Evolutionary conservation across 108 stramenopile species (phyloP), one percentile per base, ranked within the genome.

Genomic region (Cyclotella sp.): DNA sequence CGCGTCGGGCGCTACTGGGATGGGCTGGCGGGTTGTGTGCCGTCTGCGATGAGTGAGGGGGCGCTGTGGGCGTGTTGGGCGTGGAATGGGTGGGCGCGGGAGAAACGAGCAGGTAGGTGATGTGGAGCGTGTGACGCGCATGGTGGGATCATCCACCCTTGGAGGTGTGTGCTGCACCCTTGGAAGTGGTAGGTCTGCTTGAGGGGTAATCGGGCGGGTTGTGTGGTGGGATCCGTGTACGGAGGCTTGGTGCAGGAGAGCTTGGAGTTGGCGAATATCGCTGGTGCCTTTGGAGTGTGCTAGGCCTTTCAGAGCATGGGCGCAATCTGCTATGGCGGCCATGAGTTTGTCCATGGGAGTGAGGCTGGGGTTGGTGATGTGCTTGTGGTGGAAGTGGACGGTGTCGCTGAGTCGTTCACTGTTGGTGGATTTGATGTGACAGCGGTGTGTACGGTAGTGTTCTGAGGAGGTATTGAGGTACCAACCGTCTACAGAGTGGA

Each of bases 281-380:
- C 9, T 16, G 47, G 15, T 49, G 3, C 47, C 2, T 16, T n/a
- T 49, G 47, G 15, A n/a, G 3, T 16, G 47, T 49, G 18, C n/a
- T 7, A n/a, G 34, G 34, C 34, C 34, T 34, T 34, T 34, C 18
- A 49, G 47, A n/a, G 47, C n/a, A n/a, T 49, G 47, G 15, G 15
- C n/a, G 9, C 47, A 49, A n/a, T 49, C 47, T 16, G 47, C 47
- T 3, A 49, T 16, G 47, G 47, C 47, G 1, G 15, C n/a, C 47
- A 49, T 49, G 47, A 49, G 47, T 49, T 49, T 49, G 47, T 49
- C 47, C 18, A 9, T 9, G 9, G 47, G 47, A 9, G 9, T n/a
- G 47, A 49, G 47, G 47, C 18, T 49, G 15, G 47, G 47, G 47
- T 49, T 49, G 47, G 47, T 49, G 47, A 49, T 49, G 47, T 49